phyloP scores from a whole-genome alignment of 208 protist genomes.

The Phytomonas sp. region DNA sequence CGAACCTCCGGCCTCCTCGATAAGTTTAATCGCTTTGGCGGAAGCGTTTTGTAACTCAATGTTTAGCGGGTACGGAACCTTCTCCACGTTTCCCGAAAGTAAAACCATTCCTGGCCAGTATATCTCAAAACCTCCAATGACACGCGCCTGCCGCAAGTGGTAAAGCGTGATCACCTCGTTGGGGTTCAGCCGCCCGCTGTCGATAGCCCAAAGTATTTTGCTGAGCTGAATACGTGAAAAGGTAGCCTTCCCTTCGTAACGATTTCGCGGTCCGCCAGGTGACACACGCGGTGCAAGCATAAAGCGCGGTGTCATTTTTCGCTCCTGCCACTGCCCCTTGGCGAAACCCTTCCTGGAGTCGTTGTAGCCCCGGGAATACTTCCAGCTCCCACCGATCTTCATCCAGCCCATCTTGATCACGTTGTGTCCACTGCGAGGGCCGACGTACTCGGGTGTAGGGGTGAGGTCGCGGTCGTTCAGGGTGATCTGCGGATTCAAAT shows the following conservation, averaged over 20 bases:
- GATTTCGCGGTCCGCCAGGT: conserved; percentile 64
- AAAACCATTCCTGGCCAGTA: conserved; percentile 86
- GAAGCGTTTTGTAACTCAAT: conserved; percentile 88
- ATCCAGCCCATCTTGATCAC: conserved; percentile 89
- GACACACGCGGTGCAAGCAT: conserved; percentile 87
- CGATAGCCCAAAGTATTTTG: conserved; percentile 84
- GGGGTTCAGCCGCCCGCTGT: conserved; percentile 76
- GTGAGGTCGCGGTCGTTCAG: conserved; percentile 57
- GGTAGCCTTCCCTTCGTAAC: conserved; percentile 78
- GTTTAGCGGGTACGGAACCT: conserved; percentile 72
- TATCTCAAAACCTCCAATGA: conserved; percentile 68
- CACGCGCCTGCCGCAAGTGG: conserved; percentile 60
- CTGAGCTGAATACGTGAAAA: conserved; percentile 60
- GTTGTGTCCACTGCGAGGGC: conserved; percentile 73
- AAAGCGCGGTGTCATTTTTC: conserved; percentile 87
- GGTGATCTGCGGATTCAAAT: conserved; percentile 78
- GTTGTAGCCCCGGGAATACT: conserved; percentile 80
- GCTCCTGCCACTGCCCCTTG: conserved; percentile 84
- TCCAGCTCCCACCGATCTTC: conserved; percentile 87
- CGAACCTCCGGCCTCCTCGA: conserved; percentile 81
- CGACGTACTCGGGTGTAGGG: conserved; percentile 77
- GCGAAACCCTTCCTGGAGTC: conserved; percentile 65
- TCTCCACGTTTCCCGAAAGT: conserved; percentile 47
- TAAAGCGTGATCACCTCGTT: conserved; percentile 88
- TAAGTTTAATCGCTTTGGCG: conserved; percentile 61